phyloP scores from a whole-genome alignment of 2,329 filamentous ascomycete genomes.

The Neofusicoccum ribis region DNA sequence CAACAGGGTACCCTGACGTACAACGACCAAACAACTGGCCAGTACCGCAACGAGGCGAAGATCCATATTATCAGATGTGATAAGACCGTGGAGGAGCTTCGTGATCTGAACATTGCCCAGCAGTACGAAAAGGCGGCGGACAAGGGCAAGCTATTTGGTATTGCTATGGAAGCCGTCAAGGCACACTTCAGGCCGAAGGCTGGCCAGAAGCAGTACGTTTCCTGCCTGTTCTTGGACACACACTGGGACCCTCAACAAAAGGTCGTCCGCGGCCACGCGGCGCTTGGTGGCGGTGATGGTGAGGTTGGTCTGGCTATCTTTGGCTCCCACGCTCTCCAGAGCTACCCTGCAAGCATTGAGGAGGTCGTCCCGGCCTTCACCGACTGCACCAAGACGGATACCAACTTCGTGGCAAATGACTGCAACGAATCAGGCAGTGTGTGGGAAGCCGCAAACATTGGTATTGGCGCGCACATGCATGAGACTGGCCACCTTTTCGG shows the following conservation, averaged over 20 bases:
- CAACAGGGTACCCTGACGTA: constrained; percentile 76
- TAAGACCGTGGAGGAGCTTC: constrained; percentile 81
- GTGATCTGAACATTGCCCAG: constrained; percentile 74
- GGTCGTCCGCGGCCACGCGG: constrained; percentile 76
- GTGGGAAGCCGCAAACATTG: constrained; percentile 94
- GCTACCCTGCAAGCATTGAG: constrained; percentile 84
- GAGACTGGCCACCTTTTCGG: constrained; percentile 89
- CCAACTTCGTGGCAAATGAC: constrained; percentile 77
- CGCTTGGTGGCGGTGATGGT: constrained; percentile 73
- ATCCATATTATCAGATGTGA: constrained; percentile 81
- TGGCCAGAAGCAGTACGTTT: constrained; percentile 85
- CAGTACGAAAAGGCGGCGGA: constrained; percentile 70
- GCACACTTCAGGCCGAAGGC: constrained; percentile 72
- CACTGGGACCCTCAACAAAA: constrained; percentile 78
- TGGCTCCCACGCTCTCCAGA: constrained; percentile 87
- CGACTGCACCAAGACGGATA: constrained; percentile 88
- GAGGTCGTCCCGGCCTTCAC: constrained; percentile 86
- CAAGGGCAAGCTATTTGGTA: constrained; percentile 72
- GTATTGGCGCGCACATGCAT: constrained; percentile 89
- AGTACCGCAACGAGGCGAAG: constrained; percentile 87
- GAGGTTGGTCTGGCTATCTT: constrained; percentile 83
- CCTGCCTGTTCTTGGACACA: constrained; percentile 80
- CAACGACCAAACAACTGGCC: constrained; percentile 68
- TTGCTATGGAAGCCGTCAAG: constrained; percentile 75
- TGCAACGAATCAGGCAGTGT: constrained; percentile 83